Base-by-base conservation (phyloP, 768 basidiomycete species). In the Pulveroboletus frians region DNA sequence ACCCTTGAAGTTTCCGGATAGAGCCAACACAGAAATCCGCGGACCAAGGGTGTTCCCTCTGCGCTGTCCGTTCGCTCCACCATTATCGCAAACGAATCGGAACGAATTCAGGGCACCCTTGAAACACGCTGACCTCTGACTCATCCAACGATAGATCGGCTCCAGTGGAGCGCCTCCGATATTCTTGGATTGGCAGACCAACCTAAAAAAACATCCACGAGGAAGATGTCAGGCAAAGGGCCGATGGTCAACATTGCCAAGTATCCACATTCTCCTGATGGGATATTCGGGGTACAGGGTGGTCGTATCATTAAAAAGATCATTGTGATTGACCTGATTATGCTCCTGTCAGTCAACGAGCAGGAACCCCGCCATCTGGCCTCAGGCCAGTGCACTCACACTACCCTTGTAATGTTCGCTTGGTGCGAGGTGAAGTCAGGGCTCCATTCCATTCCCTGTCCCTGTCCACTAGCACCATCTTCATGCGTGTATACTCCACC, bases 401-500 rank as follows among this genome's bases (percentile, higher is more conserved):
- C 41, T 46, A 13, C 29, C n/a, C 15, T 21, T 26, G 32, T 9
- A 21, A 27, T 29, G 18, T 36, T 39, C 38, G 21, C 29, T 9
- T n/a, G 15, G 27, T n/a, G 21, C 21, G 17, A 39, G 26, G 20
- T 26, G 20, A 31, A 20, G 17, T 50, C 47, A 44, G 21, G 31
- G 39, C 50, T 45, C 21, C 34, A 18, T 18, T 18, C 18, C 43
- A 44, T 11, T 8, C 15, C 40, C n/a, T 46, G 20, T 17, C 40
- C 50, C 29, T 21, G n/a, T 37, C 46, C 45, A 31, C 36, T n/a
- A 66, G 50, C 47, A 56, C 59, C 55, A 71, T 68, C 61, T 64
- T 70, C 81, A 84, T 81, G 43, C 76, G 71, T 54, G 78, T 65
- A 59, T 82, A 84, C 66, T 80, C 70, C 53, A 81, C 75, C 36